Evolutionary conservation across 805 yeast genomes (phyloP), one percentile per base, ranked within the genome.

Genomic region (Starmerella powellii): DNA sequence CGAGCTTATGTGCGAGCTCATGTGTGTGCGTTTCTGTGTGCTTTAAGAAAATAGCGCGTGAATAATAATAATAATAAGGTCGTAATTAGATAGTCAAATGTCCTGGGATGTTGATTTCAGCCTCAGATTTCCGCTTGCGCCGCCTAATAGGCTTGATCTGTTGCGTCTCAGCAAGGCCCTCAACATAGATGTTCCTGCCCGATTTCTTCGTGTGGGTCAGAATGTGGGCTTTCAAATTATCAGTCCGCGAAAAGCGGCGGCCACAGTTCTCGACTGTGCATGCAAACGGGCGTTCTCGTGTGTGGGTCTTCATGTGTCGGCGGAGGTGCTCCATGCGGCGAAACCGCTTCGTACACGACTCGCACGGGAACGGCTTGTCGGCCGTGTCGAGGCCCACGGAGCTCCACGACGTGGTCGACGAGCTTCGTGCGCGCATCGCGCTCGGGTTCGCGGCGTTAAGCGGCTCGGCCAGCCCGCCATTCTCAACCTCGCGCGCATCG

Each of bases 221-320:
- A 44, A 68, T 55, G 58, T 86, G 96, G 13, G 91, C 84, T 40
- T 77, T 70, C 40, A 86, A 66, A 62, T 86, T 93, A 50, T 86
- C 87, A 44, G 78, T 78, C 49, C 94, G 68, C 29, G 76, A 70
- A 56, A 84, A 84, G 28, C 74, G 58, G 47, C 78, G 77, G 2
- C 65, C 68, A 62, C 94, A 84, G 13, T 62, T 68, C 5, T 62
- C 58, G 13, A 64, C 65, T 5, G 65, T 62, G 59, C 95, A 82
- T 29, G 59, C 60, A 55, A 72, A 86, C 0, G 95, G 94, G 45
- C 93, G 70, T 49, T 81, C 88, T 48, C 75, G 73, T 4, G 85
- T 74, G 59, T 86, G 96, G 1, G 86, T 68, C 50, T 86, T 68
- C 58, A 69, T 63, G 60, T 86, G 95, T 20, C 70, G 58, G 38